phyloP scores from a whole-genome alignment of 2,329 filamentous ascomycete genomes.

The Nemania diffusa region DNA sequence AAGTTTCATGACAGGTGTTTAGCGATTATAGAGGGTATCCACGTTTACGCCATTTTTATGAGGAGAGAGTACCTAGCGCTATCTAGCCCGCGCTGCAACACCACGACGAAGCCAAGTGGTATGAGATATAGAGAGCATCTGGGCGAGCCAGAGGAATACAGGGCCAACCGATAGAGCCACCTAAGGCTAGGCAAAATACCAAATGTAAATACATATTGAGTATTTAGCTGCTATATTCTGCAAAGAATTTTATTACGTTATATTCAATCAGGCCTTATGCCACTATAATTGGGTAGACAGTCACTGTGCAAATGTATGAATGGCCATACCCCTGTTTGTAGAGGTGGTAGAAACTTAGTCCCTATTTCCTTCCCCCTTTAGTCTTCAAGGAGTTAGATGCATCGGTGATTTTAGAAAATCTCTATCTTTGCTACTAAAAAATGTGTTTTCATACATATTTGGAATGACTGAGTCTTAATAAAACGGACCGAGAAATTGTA shows the following conservation, averaged over 20 bases:
- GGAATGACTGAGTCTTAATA: neutral
- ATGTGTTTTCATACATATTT: neutral
- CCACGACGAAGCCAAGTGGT: neutral
- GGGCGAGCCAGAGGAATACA: neutral
- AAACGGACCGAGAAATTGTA: neutral
- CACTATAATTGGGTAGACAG: neutral
- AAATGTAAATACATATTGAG: no score
- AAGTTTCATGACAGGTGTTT: constrained; percentile 8
- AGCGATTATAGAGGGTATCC: neutral
- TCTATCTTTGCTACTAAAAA: neutral
- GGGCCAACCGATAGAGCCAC: neutral
- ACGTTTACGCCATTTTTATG: neutral
- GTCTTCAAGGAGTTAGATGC: no score
- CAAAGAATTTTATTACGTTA: neutral
- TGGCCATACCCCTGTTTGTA: neutral
- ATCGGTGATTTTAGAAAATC: neutral
- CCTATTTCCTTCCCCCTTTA: neutral
- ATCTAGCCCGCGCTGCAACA: neutral
- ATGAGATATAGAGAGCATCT: neutral
- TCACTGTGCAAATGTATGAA: neutral
- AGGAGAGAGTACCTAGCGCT: neutral
- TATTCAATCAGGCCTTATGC: neutral
- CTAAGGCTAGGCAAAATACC: no score
- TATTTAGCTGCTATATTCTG: neutral
- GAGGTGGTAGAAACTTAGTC: neutral